Base-by-base conservation (phyloP, 1,284 basidiomycete species). In the Moesziomyces antarcticus region DNA sequence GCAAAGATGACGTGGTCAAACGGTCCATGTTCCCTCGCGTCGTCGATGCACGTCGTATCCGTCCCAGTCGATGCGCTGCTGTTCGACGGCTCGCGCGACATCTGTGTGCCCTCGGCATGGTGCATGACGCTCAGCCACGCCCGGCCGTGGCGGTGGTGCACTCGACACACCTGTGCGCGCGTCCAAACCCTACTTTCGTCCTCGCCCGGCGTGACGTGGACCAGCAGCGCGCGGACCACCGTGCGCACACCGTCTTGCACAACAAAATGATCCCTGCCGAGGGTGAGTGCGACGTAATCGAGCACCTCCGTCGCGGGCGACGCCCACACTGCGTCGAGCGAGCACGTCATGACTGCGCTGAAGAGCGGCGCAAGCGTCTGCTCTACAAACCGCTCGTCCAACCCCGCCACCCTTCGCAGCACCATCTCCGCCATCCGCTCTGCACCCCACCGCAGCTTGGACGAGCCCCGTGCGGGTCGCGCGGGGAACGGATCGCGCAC, bases 1-100 rank as follows among this genome's bases (percentile, higher is more conserved):
- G 80, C 81, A 47, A 82, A 76, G 21, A 83, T 75, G 41, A 83
- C 46, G 49, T 83, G 78, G 51, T 80, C 62, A 49, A 75, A 83
- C 3, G 60, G 61, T 14, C 78, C 73, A 20, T 75, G 64, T 24
- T 67, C 41, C 14, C 53, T 47, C 10, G 35, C 47, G 9, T 53
- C 55, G 6, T 41, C 21, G 44, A 42, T 37, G 7, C 52, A 22
- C 1, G 60, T 69, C 5, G 47, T 25, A 18, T 69, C 60, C 16
- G 56, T 53, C 9, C 46, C 35, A 0, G 45, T 27, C 3, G 65
- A 68, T 0, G 47, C 56, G 9, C 45, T 18, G 7, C 47, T 20
- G 16, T 45, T 25, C 43, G 43, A 51, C 64, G 49, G 48, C 37
- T 20, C 3, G 27, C 7, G 18, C 25, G n/a, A 49, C 37, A 18